Evolutionary conservation across 306 rosid species (phyloP), one percentile per base, ranked within the genome.

Genomic region (Gastrolobium bilobum): DNA sequence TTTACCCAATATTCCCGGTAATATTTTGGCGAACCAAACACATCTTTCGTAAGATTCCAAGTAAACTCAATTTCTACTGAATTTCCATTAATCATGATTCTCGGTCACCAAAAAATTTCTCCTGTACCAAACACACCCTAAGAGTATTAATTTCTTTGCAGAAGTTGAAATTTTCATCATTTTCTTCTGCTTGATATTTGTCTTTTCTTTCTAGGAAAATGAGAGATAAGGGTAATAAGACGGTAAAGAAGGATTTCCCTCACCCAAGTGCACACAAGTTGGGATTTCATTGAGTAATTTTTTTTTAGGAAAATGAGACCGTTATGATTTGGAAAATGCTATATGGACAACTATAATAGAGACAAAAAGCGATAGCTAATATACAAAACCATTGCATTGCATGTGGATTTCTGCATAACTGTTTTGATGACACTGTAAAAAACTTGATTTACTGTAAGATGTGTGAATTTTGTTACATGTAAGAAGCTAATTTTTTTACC

Each of bases 311-410:
- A 38, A 60, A 20, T 65, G 71, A 42, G n/a, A 63, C 34, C 43
- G 40, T 53, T 6, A 13, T 58, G 48, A 53, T 20, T 30, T 20
- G 26, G 26, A 20, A 20, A 20, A 20, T 20, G 67, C 51, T 33
- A 20, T 65, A 61, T 62, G 58, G 59, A 5, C 37, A 38, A 47
- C n/a, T 59, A 8, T 60, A 35, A 4, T 40, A 71, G 40, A 79
- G 30, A 50, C 56, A 70, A 51, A 29, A 44, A 44, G 42, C 30
- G 29, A 20, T 4, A 13, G 34, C 76, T 35, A 67, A 43, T 47
- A 9, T 56, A 20, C 52, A 44, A 59, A 79, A 79, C 11, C 20
- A 62, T 62, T 60, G 26, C 35, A 20, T 72, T 80, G 60, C 77
- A 47, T 44, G 7, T 63, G 62, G 33, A 44, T 14, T 65, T 73